phyloP scores from a whole-genome alignment of 2,329 filamentous ascomycete genomes.

The Dactylellina haptotyla region DNA sequence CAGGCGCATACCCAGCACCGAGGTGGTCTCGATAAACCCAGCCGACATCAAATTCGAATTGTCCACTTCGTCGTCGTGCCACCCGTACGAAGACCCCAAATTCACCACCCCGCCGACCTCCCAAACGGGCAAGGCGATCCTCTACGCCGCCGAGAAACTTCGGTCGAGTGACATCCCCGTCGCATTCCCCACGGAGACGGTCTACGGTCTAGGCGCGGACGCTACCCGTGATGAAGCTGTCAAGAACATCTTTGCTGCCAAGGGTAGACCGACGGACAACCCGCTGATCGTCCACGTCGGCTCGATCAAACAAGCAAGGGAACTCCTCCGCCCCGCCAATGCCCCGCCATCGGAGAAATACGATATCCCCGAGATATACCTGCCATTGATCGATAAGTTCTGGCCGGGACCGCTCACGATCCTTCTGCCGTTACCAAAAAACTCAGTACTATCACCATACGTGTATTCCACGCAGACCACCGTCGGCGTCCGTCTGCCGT shows the following conservation, averaged over 20 bases:
- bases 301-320: constrained; percentile 78
- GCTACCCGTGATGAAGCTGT: constrained; percentile 86
- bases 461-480: constrained; percentile 86
- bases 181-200: constrained; percentile 96
- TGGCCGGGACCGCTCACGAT: constrained; percentile 97
- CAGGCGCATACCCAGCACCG: constrained; percentile 46
- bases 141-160: constrained; percentile 74
- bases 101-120: constrained; percentile 53
- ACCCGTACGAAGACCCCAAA: constrained; percentile 57
- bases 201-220: constrained; percentile 96
- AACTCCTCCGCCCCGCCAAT: constrained; percentile 66
- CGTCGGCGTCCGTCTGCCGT: constrained; percentile 91
- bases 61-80: constrained; percentile 24
- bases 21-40: constrained; percentile 52
- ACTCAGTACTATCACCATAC: constrained; percentile 81
- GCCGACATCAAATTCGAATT: constrained; percentile 54
- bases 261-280: constrained; percentile 91
- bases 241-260: constrained; percentile 89
- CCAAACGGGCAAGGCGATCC: constrained; percentile 63
- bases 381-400: constrained; percentile 79
- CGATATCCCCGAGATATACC: constrained; percentile 77
- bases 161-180: constrained; percentile 77
- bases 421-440: constrained; percentile 78
- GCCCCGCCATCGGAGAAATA: constrained; percentile 50
- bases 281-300: constrained; percentile 92